These are phyloP conservation scores for Geotrichum candidum DNA, from an alignment of 1,139 yeast species.

Conservation along the genomic window DNA sequence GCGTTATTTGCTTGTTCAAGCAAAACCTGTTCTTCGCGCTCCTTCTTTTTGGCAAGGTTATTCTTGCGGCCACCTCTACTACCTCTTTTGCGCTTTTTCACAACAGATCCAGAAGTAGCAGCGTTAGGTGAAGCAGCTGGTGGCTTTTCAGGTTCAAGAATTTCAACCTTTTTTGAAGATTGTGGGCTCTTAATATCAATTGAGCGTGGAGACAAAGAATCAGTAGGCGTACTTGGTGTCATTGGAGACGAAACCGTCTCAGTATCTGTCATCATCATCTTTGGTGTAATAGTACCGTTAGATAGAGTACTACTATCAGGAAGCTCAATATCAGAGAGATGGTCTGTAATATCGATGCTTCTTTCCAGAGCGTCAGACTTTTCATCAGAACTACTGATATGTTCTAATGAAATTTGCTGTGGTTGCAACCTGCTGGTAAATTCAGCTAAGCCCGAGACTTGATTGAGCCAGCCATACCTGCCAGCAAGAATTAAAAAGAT, in stretches of 20 bases:
- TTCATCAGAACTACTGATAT: neutral
- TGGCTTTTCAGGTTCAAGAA: constrained; percentile 21
- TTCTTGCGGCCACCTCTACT: constrained; percentile 72
- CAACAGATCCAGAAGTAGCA: constrained; percentile 17
- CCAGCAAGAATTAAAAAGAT: constrained; percentile 36
- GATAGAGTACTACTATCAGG: neutral
- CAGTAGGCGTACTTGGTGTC: neutral
- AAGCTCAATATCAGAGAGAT: neutral
- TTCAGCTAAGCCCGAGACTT: constrained; percentile 23
- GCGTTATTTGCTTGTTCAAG: constrained; percentile 10
- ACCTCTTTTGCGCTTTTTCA: constrained; percentile 70
- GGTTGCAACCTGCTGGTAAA: constrained; percentile 3
- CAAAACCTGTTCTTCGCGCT: constrained; percentile 1
- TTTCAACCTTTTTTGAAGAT: constrained; percentile 18
- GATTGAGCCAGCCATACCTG: constrained; percentile 40
- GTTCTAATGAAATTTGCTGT: neutral
- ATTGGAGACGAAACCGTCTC: neutral
- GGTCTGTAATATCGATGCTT: neutral
- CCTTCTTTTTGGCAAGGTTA: constrained; percentile 6
- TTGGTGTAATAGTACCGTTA: neutral
- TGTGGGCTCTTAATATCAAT: neutral
- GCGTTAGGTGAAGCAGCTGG: constrained; percentile 4
- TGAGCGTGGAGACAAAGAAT: neutral
- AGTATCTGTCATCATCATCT: neutral
- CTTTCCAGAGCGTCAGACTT: neutral